Evolutionary conservation across 805 yeast genomes (phyloP).

Genomic region (Schwanniomyces occidentalis): DNA sequence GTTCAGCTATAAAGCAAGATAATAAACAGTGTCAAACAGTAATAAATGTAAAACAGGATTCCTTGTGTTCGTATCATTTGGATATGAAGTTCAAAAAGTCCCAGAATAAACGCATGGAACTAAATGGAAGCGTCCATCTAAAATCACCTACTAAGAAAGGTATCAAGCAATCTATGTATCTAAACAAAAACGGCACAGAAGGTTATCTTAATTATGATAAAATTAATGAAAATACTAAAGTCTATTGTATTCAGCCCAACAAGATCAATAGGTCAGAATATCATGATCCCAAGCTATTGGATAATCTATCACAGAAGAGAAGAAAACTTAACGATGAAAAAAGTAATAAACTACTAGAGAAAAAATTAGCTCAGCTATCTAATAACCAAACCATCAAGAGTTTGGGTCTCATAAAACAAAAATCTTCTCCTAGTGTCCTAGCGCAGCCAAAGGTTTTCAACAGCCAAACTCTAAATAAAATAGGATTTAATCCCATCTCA

Average conservation of each 20-base stretch:
- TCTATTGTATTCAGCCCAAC: conserved; percentile 18
- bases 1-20: conserved; percentile 51
- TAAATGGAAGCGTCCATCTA: conserved; percentile 59
- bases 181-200: conserved; percentile 27
- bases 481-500: conserved; percentile 58
- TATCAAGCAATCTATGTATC: conserved; percentile 34
- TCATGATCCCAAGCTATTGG: conserved; percentile 47
- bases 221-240: conserved; percentile 22
- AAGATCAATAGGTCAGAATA: conserved; percentile 33
- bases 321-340: conserved; percentile 27
- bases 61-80: conserved; percentile 71
- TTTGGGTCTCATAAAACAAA: conserved; percentile 18
- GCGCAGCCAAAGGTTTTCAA: conserved; percentile 35
- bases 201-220: conserved; percentile 14
- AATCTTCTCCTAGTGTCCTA: conserved; percentile 3
- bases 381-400: conserved; percentile 19
- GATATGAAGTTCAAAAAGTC: conserved; percentile 54
- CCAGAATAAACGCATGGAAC: conserved; percentile 71
- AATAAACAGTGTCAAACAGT: conserved; percentile 60
- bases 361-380: conserved; percentile 28
- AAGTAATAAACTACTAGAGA: conserved; percentile 35
- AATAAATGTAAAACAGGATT: conserved; percentile 53
- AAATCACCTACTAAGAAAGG: conserved; percentile 51
- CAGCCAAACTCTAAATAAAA: conserved; percentile 35
- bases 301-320: conserved; percentile 35